Percentiles rank a stretch among this genome's conserved stretches.
These are phyloP conservation scores for Arthrobotrys megalospora DNA, from an alignment of 2,329 filamentous ascomycete genomes.

Conservation along the genomic window DNA sequence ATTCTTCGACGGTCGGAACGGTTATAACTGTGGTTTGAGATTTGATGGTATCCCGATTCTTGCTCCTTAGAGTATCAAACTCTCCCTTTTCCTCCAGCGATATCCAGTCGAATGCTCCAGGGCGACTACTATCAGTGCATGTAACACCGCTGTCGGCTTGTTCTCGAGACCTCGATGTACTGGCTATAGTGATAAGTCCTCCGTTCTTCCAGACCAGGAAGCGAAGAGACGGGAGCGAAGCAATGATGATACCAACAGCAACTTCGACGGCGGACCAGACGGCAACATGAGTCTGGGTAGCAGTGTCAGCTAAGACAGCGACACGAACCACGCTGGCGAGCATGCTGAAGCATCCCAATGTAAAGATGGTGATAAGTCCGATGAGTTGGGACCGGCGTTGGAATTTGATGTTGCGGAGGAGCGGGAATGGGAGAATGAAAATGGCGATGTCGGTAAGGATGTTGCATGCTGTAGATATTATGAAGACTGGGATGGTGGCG, in stretches of 20 bases:
- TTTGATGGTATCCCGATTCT: conserved; percentile 55
- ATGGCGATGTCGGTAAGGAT: conserved; percentile 56
- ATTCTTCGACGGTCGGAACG: conserved; percentile 52
- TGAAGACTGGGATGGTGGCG: conserved; percentile 52
- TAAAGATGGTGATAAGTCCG: conserved; percentile 38
- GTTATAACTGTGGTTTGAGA: conserved; percentile 57
- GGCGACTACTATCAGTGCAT: conserved; percentile 43
- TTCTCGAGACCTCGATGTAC: conserved; percentile 33
- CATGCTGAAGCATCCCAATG: conserved; percentile 48
- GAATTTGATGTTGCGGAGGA: conserved; percentile 55
- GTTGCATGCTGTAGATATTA: conserved; percentile 57
- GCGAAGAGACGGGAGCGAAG: conserved; percentile 46
- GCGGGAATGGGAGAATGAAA: conserved; percentile 55
- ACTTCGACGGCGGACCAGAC: conserved; percentile 57
- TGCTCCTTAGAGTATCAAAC: conserved; percentile 43
- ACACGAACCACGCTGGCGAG: conserved; percentile 56
- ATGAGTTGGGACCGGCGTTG: conserved; percentile 49
- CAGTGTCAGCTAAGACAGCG: conserved; percentile 44
- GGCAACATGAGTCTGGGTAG: conserved; percentile 48
- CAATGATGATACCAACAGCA: conserved; percentile 50
- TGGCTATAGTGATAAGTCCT: conserved; percentile 25
- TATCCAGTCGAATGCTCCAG: conserved; percentile 50
- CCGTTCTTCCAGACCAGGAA: conserved; percentile 45
- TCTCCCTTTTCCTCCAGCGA: conserved; percentile 53
- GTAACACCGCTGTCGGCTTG: conserved; percentile 37